phyloP scores from a whole-genome alignment of 331 rosid species.

The Rosa hybrid region DNA sequence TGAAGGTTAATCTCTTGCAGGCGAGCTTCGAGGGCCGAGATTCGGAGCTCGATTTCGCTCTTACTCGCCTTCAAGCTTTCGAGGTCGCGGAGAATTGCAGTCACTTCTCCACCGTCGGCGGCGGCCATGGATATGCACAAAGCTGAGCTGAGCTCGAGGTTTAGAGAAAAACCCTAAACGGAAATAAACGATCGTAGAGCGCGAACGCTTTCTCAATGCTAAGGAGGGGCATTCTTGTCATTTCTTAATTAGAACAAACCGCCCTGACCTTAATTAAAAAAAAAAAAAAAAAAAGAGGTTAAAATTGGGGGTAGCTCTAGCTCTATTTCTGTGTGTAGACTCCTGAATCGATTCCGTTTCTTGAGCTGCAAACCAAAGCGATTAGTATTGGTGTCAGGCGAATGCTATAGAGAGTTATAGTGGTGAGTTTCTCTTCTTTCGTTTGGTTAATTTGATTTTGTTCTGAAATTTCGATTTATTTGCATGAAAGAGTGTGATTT shows the following conservation, averaged over 20 bases:
- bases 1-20: conserved; percentile 41
- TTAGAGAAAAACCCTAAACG: conserved; percentile 15
- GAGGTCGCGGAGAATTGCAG: conserved; percentile 54
- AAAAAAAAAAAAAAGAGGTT: not conserved
- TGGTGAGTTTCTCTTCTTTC: not conserved
- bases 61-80: conserved; percentile 50
- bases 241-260: not conserved
- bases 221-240: not conserved
- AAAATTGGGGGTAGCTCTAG: too few relatives aligned
- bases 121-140: conserved; percentile 40
- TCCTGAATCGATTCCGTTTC: not conserved
- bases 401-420: not conserved
- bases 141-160: not conserved
- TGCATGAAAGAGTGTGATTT: not conserved
- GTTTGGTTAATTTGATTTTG: not conserved
- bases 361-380: not conserved
- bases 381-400: not conserved
- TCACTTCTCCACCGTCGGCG: conserved; percentile 30
- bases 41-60: conserved; percentile 51
- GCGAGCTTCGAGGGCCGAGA: conserved; percentile 66
- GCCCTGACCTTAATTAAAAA: not conserved
- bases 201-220: not conserved
- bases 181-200: not conserved
- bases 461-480: not conserved
- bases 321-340: not conserved